Base-by-base conservation (phyloP, 306 rosid genomes). In the Dryas drummondii region DNA sequence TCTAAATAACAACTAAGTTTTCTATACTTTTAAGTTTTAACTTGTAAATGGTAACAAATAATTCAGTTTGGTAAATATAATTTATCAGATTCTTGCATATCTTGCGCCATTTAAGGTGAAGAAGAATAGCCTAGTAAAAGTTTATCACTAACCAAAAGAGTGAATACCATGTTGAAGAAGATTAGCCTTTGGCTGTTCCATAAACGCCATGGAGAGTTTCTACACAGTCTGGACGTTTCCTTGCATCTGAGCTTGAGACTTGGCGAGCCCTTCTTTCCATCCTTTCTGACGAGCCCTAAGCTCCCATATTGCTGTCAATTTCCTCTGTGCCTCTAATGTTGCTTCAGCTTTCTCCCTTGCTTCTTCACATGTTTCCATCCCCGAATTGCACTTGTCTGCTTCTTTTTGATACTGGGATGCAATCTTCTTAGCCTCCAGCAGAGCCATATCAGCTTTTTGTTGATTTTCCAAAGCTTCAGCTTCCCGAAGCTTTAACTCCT, bases 311-410 rank as follows among this genome's bases (percentile, higher is more conserved):
- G 89, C 85, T 44, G 97, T 92, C 32, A 89, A 73, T 83, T 84
- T 92, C 88, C 87, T 88, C 64, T 92, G 98, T 16, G 88, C 86
- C 10, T 50, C 86, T 22, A 96, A 75, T 45, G 89, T 68, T 48
- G 87, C 82, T 78, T 92, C 99, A 7, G 99, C 76, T 82, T 90
- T 96, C 87, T 96, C 99, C 85, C 99, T 87, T 0, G 98, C 98
- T 73, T 89, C 96, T 75, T 96, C 99, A 4, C 99, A 96, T 0
- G 99, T 96, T 79, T 90, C 99, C 99, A 96, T 96, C 78, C 99
- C 99, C 2, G 97, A 96, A 82, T 86, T 96, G 75, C 99, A 96
- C 89, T 96, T 96, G 86, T 92, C 99, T 57, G 99, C 99, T 81
- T 96, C 99, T 82, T 94, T 94, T 71, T 87, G 98, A 82, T 92